Conservation (phyloP, 352 stramenopile genomes). For the Globisporangium okanoganense region DNA sequence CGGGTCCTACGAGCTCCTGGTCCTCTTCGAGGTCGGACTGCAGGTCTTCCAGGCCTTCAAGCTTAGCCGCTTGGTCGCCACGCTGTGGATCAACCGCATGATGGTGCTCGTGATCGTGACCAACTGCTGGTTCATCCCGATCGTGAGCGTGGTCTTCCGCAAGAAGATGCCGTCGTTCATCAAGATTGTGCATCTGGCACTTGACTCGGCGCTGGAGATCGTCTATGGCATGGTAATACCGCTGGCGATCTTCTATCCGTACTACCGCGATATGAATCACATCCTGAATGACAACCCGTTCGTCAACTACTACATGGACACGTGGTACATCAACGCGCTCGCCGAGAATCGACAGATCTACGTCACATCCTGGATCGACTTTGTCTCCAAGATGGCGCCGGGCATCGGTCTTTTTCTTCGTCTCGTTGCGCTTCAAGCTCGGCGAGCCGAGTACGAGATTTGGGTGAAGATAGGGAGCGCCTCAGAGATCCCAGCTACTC, state of each 20-base stretch:
- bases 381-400: slow-evolving; percentile 8
- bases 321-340: slow-evolving; percentile 4
- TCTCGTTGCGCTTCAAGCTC: too few species aligned
- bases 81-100: too few species aligned
- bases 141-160: slow-evolving; percentile 11
- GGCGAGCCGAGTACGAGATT: too few species aligned
- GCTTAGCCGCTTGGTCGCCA: too few species aligned
- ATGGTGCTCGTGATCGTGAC: slow-evolving; percentile 13
- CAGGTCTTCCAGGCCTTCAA: slow-evolving; percentile 21
- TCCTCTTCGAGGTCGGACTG: not conserved
- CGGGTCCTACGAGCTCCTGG: too few species aligned
- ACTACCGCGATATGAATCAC: slow-evolving; percentile 5
- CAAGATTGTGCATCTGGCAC: slow-evolving; percentile 6
- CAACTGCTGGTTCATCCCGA: slow-evolving; percentile 25
- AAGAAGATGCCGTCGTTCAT: slow-evolving; percentile 7
- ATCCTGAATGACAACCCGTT: slow-evolving; percentile 22
- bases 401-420: not conserved
- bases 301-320: slow-evolving; percentile 6
- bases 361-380: slow-evolving; percentile 1
- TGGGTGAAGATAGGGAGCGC: too few species aligned
- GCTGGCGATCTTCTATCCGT: slow-evolving; percentile 27
- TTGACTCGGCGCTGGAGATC: slow-evolving; percentile 17
- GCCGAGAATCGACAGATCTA: slow-evolving; percentile 5
- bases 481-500: too few species aligned
- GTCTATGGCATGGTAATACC: slow-evolving; percentile 20